These are phyloP conservation scores for Phalaenopsis aphrodite DNA, from an alignment of 106 monocot genomes.

Conservation along the genomic window DNA sequence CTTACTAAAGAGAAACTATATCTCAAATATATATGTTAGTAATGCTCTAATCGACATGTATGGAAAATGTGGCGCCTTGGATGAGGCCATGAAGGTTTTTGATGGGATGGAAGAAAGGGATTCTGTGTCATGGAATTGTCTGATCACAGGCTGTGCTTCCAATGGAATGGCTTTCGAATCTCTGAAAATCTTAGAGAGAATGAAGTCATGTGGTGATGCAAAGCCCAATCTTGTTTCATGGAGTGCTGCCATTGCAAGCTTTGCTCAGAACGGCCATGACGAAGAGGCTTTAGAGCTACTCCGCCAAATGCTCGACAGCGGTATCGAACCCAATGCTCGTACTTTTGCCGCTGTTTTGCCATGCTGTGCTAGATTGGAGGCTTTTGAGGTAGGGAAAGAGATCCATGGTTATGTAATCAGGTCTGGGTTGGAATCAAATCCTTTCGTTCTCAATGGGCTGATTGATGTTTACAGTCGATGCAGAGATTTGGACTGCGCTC, in stretches of 20 bases:
- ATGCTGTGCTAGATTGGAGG: conserved; percentile 22
- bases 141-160: conserved; percentile 21
- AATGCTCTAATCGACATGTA: conserved; percentile 52
- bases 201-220: conserved; percentile 13
- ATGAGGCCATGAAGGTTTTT: conserved; percentile 21
- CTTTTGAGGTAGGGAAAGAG: conserved; percentile 24
- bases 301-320: conserved; percentile 15
- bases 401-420: conserved; percentile 36
- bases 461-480: conserved; percentile 44
- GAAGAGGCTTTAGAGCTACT: conserved; percentile 32
- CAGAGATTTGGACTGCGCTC: conserved; percentile 26
- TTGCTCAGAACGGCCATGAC: conserved; percentile 29
- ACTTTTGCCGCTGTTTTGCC: conserved; percentile 33
- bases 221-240: conserved; percentile 38
- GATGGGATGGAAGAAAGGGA: conserved; percentile 33
- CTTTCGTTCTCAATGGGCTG: conserved; percentile 36
- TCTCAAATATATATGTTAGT: conserved; percentile 30
- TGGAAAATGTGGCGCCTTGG: conserved; percentile 29
- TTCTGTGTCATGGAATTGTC: conserved; percentile 41
- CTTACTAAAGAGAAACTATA: conserved; percentile 19
- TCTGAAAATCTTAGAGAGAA: conserved; percentile 18
- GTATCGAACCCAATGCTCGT: conserved; percentile 32
- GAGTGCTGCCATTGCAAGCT: conserved; percentile 37
- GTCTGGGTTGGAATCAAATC: conserved; percentile 19
- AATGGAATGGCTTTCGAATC: conserved; percentile 28